Base-by-base conservation (phyloP, 164 flowering plant species). In the Protea cynaroides region DNA sequence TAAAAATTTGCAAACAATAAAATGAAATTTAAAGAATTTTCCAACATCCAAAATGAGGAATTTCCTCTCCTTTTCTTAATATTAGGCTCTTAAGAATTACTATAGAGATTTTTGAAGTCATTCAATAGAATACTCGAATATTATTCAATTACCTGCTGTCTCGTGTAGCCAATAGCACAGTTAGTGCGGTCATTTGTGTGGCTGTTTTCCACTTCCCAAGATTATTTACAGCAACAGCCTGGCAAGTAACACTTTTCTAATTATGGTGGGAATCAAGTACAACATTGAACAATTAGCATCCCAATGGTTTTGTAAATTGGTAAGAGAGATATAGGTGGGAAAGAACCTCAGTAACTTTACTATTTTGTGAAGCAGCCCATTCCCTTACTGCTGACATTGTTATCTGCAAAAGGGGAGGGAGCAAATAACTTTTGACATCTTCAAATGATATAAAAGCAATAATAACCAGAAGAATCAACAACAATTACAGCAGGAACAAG, bases 351-450 rank as follows among this genome's bases (percentile, higher is more conserved):
- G 79, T 74, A 75, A 95, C 87, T 79, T 77, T 84, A 59, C 70
- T 58, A 72, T 79, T 78, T 75, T 88, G 93, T 68, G 97, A 92
- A 61, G 99, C 99, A 74, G 99, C 99, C 99, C 99, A 95, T 83
- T 95, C 99, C 71, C 99, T 84, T 25, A 95, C 97, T n/a, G 97
- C 97, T 7, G 99, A 91, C 96, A 95, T 95, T 14, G 99, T 95
- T 76, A 95, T 95, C 99, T 95, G 78, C 78, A 73, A 50, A 49
- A 49, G 9, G 14, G 17, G 66, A 18, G 24, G 34, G 46, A 5
- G 24, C 36, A 36, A 43, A 68, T 8, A 8, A 25, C 52, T 58
- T 25, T 12, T 47, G 60, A 25, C 69, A 51, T 21, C 19, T 7
- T 40, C 23, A 53, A 37, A 69, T 22, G 34, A 29, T 29, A 29